Base-by-base conservation (phyloP, 2,329 filamentous ascomycete species). In the Nakataea oryzae region DNA sequence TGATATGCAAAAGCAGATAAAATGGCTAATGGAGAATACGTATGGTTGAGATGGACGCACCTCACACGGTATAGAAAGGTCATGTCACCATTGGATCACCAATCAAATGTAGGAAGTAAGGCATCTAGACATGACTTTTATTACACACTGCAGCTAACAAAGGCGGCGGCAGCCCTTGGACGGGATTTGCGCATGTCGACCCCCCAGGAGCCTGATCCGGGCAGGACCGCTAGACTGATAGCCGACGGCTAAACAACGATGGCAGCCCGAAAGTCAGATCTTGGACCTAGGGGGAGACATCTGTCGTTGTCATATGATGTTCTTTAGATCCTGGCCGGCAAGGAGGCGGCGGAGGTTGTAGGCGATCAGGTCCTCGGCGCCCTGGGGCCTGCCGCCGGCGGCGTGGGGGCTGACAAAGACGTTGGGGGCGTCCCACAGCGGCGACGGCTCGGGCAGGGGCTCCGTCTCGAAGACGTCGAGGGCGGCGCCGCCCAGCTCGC, bases 381-480 rank as follows among this genome's bases (percentile, higher is more conserved):
- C 84, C 71, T 86, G 83, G 5, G 86, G 86, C 63, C 86, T 71
- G 0, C 84, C 84, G 3, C 84, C 84, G 0, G 83, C 84, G 0
- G 83, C 81, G 41, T 69, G 67, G 28, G 67, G 67, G 59, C 67
- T 68, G 27, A 69, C 62, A 14, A 69, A 28, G 21, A 65, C 29
- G 62, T 69, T 69, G 62, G 66, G 66, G 58, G 67, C 58, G 64
- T 63, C 65, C 67, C 67, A 69, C 57, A 69, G 65, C 28, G 62
- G 65, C 63, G 67, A 68, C 32, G 58, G 34, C 54, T 55, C 59
- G n/a, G 63, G 63, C 63, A 64, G 57, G 56, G 66, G 65, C 61
- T 62, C 73, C 65, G 62, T 72, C 58, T 71, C 73, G 59, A 76
- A 81, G 0, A 82, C 79, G 41, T 82, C 79, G 5, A 81, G 74